Conservation (phyloP, 2,329 filamentous ascomycete species). For the Talaromyces atroroseus region DNA sequence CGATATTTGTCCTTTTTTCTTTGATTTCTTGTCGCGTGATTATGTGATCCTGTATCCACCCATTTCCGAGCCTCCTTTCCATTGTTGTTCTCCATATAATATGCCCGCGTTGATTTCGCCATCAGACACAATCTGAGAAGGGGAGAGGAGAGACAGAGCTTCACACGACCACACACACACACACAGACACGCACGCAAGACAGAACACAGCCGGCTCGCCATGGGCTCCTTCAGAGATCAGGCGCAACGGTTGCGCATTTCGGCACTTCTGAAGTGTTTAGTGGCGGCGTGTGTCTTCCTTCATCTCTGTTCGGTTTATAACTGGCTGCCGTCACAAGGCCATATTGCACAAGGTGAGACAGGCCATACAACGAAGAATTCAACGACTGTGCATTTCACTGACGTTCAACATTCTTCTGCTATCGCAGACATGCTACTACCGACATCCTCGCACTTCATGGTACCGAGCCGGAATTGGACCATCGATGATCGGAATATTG, state of each 20-base stretch:
- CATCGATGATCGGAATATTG: slow-evolving; percentile 7
- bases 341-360: slow-evolving; percentile 3
- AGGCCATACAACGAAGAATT: neutral
- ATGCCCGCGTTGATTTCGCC: too few relatives aligned
- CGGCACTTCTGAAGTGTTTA: slow-evolving; percentile 10
- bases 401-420: neutral
- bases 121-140: too few relatives aligned
- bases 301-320: slow-evolving; percentile 10
- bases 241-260: slow-evolving; percentile 3
- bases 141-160: neutral
- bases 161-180: neutral
- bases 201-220: neutral
- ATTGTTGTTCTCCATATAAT: too few relatives aligned
- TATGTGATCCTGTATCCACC: neutral
- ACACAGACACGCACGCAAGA: too few relatives aligned
- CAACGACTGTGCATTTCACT: neutral
- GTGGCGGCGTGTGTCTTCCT: slow-evolving; percentile 8
- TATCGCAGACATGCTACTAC: neutral
- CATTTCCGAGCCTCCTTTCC: neutral
- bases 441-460: slow-evolving; percentile 2
- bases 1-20: neutral
- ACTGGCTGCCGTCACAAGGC: slow-evolving; percentile 7
- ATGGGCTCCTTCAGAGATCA: slow-evolving; percentile 13
- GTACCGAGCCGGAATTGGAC: slow-evolving; percentile 7
- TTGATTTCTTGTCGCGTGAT: neutral